Conservation (phyloP, 257 asterid species). For the Lycium ferocissimum region DNA sequence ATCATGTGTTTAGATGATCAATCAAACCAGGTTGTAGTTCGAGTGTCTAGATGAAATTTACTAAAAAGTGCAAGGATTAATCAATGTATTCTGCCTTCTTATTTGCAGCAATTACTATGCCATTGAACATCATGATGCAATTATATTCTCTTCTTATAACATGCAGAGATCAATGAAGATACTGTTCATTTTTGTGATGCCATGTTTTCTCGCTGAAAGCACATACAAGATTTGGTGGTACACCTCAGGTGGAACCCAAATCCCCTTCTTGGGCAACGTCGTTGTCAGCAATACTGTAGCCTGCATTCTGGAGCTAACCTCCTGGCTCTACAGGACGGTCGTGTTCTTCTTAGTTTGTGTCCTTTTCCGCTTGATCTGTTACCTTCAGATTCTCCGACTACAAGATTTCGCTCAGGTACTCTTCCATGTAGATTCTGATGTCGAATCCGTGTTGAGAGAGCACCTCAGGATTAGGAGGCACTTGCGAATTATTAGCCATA, state of each 20-base stretch:
- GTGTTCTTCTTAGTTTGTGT: constrained; percentile 88
- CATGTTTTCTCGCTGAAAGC: constrained; percentile 79
- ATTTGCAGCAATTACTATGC: background rate
- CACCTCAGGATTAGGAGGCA: constrained; percentile 90
- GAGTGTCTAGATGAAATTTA: too few relatives aligned
- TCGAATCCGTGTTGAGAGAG: constrained; percentile 71
- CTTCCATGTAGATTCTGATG: constrained; percentile 72
- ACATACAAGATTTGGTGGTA: constrained; percentile 96
- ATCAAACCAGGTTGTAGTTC: too few relatives aligned
- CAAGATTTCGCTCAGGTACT: constrained; percentile 78
- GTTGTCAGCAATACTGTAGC: constrained; percentile 75
- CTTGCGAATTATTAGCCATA: constrained; percentile 81
- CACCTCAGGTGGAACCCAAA: constrained; percentile 69
- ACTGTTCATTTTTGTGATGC: constrained; percentile 75
- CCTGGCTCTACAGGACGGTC: constrained; percentile 88
- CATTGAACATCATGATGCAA: background rate
- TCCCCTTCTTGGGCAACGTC: constrained; percentile 79
- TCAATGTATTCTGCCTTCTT: background rate
- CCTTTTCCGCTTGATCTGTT: constrained; percentile 85
- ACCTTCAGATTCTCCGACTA: constrained; percentile 88
- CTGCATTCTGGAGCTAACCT: constrained; percentile 80
- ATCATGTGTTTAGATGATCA: too few relatives aligned
- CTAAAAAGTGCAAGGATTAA: too few relatives aligned
- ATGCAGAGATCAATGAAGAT: constrained; percentile 81
- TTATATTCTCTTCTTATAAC: background rate